Evolutionary conservation across 1,139 yeast species (phyloP).

Genomic region (Geotrichum candidum): DNA sequence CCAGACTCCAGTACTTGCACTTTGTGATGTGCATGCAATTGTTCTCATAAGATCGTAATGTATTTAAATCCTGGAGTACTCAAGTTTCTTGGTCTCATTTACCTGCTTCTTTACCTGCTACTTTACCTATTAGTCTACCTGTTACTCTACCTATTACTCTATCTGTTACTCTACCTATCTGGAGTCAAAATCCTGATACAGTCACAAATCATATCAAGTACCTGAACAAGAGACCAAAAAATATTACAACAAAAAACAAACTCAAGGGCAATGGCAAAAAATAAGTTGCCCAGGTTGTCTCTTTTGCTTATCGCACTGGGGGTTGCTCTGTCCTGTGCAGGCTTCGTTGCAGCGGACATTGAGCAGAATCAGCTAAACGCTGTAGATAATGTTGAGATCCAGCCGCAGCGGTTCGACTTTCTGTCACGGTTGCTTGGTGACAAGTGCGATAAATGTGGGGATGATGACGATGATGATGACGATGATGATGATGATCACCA

Average conservation of each 20-base stretch:
- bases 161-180: no score
- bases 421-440: background rate
- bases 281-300: background rate
- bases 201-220: no score
- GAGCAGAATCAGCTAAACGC: background rate
- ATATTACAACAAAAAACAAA: background rate
- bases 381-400: background rate
- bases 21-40: background rate
- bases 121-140: background rate
- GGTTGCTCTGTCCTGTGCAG: background rate
- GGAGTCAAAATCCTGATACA: no score
- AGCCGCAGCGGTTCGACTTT: background rate
- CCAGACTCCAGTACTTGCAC: background rate
- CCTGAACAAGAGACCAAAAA: no score
- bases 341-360: background rate
- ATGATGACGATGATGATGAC: constrained; percentile 1
- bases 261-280: background rate
- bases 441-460: background rate
- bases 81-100: background rate
- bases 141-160: background rate
- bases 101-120: background rate
- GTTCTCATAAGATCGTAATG: background rate
- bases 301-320: background rate
- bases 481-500: background rate
- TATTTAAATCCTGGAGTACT: background rate